These are phyloP conservation scores for Alternaria triticina DNA, from an alignment of 2,329 filamentous ascomycete species.

Conservation along the genomic window DNA sequence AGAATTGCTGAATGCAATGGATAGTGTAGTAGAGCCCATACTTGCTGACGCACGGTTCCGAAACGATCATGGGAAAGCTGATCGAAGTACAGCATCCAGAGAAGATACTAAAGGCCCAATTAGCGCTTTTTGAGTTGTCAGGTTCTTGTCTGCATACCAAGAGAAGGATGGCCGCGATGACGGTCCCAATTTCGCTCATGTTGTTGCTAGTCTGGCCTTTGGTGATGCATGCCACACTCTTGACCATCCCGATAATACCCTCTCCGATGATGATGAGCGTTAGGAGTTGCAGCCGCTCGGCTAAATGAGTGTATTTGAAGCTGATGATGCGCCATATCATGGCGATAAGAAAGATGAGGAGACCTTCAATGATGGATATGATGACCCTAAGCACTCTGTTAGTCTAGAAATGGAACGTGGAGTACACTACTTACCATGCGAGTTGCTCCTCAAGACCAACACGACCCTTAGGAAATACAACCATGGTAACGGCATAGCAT, in stretches of 20 bases:
- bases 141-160: conserved; percentile 5
- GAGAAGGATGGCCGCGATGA: conserved; percentile 24
- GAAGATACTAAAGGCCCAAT: conserved; percentile 47
- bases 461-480: conserved; percentile 14
- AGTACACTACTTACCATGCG: conserved; percentile 15
- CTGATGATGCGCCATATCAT: conserved; percentile 58
- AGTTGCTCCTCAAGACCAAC: conserved; percentile 25
- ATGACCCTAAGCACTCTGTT: conserved; percentile 17
- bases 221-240: conserved; percentile 36
- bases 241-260: conserved; percentile 63
- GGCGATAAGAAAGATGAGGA: conserved; percentile 28
- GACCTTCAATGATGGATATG: conserved; percentile 28
- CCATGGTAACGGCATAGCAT: conserved; percentile 20
- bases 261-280: conserved; percentile 70
- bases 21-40: conserved; percentile 63
- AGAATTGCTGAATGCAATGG: conserved; percentile 67
- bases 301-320: conserved; percentile 65
- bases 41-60: conserved; percentile 61
- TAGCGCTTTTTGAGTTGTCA: too few species aligned
- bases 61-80: conserved; percentile 56
- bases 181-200: conserved; percentile 26
- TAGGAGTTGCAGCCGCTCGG: conserved; percentile 64
- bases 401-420: background rate
- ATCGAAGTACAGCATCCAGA: conserved; percentile 67
- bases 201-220: conserved; percentile 28